Evolutionary conservation across 768 basidiomycete genomes (phyloP).

Genomic region (Lentinula sp.): DNA sequence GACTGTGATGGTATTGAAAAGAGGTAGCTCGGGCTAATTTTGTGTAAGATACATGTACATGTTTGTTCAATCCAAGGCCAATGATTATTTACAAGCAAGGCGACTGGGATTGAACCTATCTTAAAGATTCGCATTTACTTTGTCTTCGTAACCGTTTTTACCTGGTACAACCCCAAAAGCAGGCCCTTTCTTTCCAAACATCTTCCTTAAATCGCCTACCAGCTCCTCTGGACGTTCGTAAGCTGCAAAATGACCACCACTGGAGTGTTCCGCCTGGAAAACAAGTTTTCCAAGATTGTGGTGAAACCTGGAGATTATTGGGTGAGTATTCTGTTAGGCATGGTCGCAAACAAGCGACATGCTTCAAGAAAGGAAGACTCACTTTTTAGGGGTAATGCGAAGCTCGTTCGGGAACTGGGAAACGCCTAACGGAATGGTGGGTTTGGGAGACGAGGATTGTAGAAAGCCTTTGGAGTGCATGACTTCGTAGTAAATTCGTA

Average conservation of each 20-base stretch:
- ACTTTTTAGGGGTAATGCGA: constrained; percentile 2
- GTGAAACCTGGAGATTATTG: background rate
- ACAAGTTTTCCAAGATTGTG: constrained; percentile 1
- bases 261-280: background rate
- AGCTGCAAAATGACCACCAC: constrained; percentile 6
- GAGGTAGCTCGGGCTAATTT: no score
- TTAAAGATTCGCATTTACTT: background rate
- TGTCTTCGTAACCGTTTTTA: constrained; percentile 17
- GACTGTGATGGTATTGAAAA: background rate
- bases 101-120: background rate
- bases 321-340: background rate
- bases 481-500: constrained; percentile 54
- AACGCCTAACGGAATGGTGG: constrained; percentile 37
- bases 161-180: constrained; percentile 25
- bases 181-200: constrained; percentile 29
- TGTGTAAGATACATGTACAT: no score
- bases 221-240: constrained; percentile 15
- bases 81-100: background rate
- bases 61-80: no score
- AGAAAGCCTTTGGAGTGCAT: constrained; percentile 12
- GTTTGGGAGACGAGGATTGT: background rate
- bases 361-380: background rate
- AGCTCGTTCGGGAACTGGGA: constrained; percentile 51
- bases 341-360: background rate
- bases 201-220: constrained; percentile 27